phyloP scores from a whole-genome alignment of 2,329 filamentous ascomycete species.

The Aureobasidium vineae region DNA sequence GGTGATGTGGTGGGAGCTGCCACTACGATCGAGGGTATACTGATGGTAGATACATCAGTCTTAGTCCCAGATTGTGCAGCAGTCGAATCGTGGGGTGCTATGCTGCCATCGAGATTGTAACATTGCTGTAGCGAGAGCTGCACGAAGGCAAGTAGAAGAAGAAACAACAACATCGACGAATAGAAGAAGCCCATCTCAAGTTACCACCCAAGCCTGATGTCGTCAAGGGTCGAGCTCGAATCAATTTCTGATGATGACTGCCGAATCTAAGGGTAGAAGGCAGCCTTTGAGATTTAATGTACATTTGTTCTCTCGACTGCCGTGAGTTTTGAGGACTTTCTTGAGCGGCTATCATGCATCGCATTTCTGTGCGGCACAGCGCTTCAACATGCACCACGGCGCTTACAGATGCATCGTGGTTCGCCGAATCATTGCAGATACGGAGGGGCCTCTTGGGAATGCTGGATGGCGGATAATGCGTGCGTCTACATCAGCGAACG shows the following conservation, averaged over 20 bases:
- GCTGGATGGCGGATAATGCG: not conserved
- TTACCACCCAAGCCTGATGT: not conserved
- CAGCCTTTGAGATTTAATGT: not conserved
- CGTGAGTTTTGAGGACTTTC: not conserved
- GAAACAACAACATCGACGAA: not conserved
- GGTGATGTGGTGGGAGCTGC: not conserved
- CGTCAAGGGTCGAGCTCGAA: not conserved
- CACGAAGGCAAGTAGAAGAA: not conserved
- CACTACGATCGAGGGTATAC: not conserved
- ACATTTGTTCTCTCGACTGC: not conserved
- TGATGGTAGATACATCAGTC: not conserved
- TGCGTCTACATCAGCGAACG: not conserved
- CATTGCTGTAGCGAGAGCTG: not conserved
- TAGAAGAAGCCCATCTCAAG: not conserved
- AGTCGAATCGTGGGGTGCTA: not conserved
- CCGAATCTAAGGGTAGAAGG: not conserved
- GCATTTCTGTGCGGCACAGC: not conserved
- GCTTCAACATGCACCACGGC: not conserved
- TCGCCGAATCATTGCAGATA: not conserved
- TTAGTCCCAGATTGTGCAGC: not conserved
- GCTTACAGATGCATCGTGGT: not conserved
- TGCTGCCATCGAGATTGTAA: not conserved
- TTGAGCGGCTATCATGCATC: not conserved
- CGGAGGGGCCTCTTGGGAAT: not conserved
- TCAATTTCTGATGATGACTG: not conserved